phyloP scores from a whole-genome alignment of 1,284 basidiomycete species.

The Cryptococcus wingfieldii region DNA sequence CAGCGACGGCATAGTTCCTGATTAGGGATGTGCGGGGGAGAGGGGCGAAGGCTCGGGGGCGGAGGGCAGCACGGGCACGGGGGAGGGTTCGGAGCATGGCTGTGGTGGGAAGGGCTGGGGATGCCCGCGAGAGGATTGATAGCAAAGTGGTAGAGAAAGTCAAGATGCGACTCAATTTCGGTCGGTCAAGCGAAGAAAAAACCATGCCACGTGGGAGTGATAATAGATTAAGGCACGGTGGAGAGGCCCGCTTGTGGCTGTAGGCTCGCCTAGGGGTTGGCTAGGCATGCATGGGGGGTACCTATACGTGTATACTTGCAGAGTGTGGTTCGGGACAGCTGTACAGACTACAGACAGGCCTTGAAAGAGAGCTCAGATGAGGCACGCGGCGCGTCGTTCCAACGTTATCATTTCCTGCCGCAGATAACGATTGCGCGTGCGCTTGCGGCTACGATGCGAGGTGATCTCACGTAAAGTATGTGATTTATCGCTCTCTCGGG shows the following conservation, averaged over 20 bases:
- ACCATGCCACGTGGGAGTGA: not conserved
- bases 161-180: not conserved
- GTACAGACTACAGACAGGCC: no score
- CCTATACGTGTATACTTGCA: no score
- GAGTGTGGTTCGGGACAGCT: no score
- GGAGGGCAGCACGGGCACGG: conserved; percentile 6
- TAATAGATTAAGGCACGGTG: no score
- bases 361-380: no score
- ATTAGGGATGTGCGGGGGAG: conserved; percentile 2
- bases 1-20: conserved; percentile 59
- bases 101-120: not conserved
- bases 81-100: conserved; percentile 17
- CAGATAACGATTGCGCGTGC: not conserved
- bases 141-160: not conserved
- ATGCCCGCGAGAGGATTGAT: no score
- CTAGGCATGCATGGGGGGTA: no score
- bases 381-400: no score
- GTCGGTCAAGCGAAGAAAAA: not conserved
- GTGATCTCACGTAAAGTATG: not conserved
- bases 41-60: conserved; percentile 3
- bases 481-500: no score
- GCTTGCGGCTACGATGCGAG: no score
- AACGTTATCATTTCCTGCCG: conserved; percentile 1
- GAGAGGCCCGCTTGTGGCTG: no score
- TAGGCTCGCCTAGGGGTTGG: not conserved